A percentile compares a stretch with the other conserved stretches of the same genome.
These are phyloP conservation scores for Saturnispora diversa DNA, from an alignment of 805 yeast genomes.

Conservation along the genomic window DNA sequence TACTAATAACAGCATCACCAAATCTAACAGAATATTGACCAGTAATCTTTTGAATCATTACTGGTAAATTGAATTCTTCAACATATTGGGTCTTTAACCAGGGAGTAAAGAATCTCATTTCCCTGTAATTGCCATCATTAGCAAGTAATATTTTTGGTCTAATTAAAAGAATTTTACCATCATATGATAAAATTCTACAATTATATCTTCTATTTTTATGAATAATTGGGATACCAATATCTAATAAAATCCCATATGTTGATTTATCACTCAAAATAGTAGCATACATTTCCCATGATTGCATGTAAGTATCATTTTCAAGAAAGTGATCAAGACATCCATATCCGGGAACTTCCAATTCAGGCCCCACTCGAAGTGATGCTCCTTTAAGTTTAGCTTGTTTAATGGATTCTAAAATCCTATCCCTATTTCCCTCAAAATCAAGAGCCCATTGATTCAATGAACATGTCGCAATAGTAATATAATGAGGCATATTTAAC, in stretches of 20 bases:
- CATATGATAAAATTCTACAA: constrained; percentile 76
- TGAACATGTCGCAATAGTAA: constrained; percentile 89
- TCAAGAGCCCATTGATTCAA: constrained; percentile 98
- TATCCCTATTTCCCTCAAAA: constrained; percentile 91
- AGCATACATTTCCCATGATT: constrained; percentile 91
- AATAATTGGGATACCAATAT: constrained; percentile 89
- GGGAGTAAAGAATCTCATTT: constrained; percentile 94
- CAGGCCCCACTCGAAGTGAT: constrained; percentile 89
- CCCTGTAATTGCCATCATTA: constrained; percentile 96
- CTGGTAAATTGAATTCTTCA: constrained; percentile 69
- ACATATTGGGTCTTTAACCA: constrained; percentile 77
- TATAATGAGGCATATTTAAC: constrained; percentile 65
- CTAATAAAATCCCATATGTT: constrained; percentile 71
- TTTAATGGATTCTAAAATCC: constrained; percentile 73
- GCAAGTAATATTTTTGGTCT: constrained; percentile 92
- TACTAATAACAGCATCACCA: constrained; percentile 86
- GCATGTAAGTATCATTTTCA: constrained; percentile 81
- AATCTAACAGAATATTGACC: constrained; percentile 53
- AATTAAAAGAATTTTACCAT: constrained; percentile 72
- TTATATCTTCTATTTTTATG: constrained; percentile 86
- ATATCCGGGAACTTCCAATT: constrained; percentile 88
- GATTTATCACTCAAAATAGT: constrained; percentile 61
- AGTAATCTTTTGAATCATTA: constrained; percentile 53
- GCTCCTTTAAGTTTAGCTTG: constrained; percentile 75
- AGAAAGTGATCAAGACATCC: constrained; percentile 92